A percentile compares a stretch with the other conserved stretches of the same genome.
Conservation (phyloP, 345 rosid species). For the Hypericum perforatum region DNA sequence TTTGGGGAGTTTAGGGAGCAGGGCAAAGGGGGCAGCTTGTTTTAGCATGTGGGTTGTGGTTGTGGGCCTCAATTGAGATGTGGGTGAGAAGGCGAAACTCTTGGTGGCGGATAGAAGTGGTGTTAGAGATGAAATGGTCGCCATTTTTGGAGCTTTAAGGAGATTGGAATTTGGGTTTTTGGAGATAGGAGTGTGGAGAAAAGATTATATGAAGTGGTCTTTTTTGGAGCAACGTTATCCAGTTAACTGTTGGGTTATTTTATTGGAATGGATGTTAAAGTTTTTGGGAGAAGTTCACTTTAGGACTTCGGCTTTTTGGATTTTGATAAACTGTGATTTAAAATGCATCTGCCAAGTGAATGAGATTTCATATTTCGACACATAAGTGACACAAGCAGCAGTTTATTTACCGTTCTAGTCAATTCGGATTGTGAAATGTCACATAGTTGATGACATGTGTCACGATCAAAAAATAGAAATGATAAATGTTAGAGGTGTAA, state of each 20-base stretch:
- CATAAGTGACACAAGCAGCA: too few species aligned
- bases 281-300: too few species aligned
- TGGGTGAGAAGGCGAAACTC: conserved; percentile 2
- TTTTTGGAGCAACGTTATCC: conserved; percentile 11
- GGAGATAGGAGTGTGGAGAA: neutral
- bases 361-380: too few species aligned
- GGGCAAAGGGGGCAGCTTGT: conserved; percentile 5
- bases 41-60: conserved; percentile 15
- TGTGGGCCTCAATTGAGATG: conserved; percentile 18
- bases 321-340: too few species aligned
- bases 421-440: too few species aligned
- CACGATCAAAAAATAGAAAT: too few species aligned
- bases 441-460: too few species aligned
- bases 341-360: too few species aligned
- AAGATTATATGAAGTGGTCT: neutral
- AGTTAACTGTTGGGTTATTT: neutral
- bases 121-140: conserved; percentile 22
- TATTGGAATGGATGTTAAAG: too few species aligned
- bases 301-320: too few species aligned
- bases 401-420: too few species aligned
- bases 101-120: conserved; percentile 17
- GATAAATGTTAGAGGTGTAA: too few species aligned
- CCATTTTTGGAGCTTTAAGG: conserved; percentile 18
- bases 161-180: neutral
- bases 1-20: conserved; percentile 5